Evolutionary conservation across 345 rosid genomes (phyloP), one percentile per base, ranked within the genome.

Genomic region (Alliaria petiolata): DNA sequence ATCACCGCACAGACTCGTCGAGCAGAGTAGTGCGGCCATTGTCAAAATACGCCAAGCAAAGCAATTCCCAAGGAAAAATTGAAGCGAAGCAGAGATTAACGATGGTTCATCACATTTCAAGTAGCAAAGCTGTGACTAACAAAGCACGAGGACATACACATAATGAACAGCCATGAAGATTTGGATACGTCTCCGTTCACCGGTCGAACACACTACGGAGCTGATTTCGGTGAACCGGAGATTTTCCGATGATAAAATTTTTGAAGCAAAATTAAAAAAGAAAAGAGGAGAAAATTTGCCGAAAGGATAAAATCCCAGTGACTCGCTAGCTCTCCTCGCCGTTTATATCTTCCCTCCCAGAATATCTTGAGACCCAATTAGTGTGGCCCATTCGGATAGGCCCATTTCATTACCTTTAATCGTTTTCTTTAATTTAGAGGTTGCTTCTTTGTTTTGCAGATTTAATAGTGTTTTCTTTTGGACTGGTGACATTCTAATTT

Each of bases 1-100:
- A 35, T 74, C 65, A 62, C 83, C 76, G 47, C 85, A 83, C 6
- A 73, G 11, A 70, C 69, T 85, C 16, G 87, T 72, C 8, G 81
- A 80, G 70, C 81, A 82, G 43, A 82, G 76, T 44, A 84, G 33
- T 15, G 85, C 76, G 26, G 74, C 72, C 79, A 84, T 86, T 85
- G 81, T 57, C 1, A 7, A 5, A 19, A 26, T 31, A 74, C 56
- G 3, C 28, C 15, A 63, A 71, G 44, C 46, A 44, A n/a, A 53
- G 36, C 25, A 49, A 25, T 8, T 36, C 20, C 63, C 33, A 50
- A 12, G 51, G 7, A 38, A n/a, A 57, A 40, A 26, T 1, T 40
- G 53, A 51, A 53, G 44, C 28, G 31, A 67, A 59, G 34, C 62
- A 67, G 74, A 68, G 69, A 67, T 31, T 45, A 59, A 34, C 22